Evolutionary conservation across 345 rosid genomes (phyloP).

Genomic region (Arabidopsis suecica): DNA sequence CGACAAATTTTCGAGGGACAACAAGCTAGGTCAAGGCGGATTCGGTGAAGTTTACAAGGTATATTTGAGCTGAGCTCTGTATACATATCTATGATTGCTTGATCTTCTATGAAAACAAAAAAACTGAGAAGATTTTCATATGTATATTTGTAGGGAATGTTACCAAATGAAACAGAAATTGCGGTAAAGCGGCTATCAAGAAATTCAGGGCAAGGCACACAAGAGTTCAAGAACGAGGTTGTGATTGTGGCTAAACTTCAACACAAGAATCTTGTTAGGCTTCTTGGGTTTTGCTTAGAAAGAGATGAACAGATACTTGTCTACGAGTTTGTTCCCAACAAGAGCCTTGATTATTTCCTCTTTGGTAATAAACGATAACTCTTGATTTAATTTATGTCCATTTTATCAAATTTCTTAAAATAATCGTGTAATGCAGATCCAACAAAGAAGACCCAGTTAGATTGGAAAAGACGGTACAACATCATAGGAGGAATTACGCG

Average conservation of each 20-base stretch:
- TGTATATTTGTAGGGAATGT: not conserved
- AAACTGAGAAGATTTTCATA: too few species aligned
- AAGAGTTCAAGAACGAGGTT: constrained; percentile 42
- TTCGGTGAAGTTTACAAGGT: constrained; percentile 25
- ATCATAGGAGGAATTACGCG: not conserved
- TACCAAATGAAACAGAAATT: constrained; percentile 19
- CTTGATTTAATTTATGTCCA: not conserved
- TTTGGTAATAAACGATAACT: constrained; percentile 10
- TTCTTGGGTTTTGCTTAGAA: constrained; percentile 39
- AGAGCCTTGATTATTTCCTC: constrained; percentile 38
- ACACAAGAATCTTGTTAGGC: constrained; percentile 39
- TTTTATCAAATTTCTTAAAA: not conserved
- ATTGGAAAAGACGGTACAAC: constrained; percentile 4
- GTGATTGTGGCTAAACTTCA: constrained; percentile 41
- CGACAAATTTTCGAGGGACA: not conserved
- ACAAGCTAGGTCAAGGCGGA: constrained; percentile 30
- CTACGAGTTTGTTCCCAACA: constrained; percentile 39
- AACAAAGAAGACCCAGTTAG: not conserved
- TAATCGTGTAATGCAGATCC: not conserved
- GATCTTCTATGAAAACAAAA: too few species aligned
- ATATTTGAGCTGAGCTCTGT: not conserved
- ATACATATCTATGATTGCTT: too few species aligned
- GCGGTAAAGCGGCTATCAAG: constrained; percentile 32
- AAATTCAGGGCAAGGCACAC: constrained; percentile 36
- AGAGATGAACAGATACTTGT: constrained; percentile 37